Evolutionary conservation across 495 filamentous ascomycete species (phyloP).

Genomic region (Cercophora sp.): DNA sequence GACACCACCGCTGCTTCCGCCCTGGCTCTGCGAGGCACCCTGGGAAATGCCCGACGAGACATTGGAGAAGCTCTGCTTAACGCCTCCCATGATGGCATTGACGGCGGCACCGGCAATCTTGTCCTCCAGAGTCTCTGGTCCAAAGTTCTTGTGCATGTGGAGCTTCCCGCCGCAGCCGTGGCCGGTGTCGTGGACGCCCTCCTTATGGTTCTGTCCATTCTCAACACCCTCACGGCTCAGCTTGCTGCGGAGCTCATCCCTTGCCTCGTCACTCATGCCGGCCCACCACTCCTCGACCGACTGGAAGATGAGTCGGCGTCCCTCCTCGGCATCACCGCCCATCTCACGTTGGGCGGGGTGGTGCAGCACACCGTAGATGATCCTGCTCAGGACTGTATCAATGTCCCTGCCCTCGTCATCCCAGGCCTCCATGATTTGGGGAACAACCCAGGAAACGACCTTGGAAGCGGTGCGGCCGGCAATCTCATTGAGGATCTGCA

Average conservation of each 20-base stretch:
- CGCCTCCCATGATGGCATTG: slow-evolving; percentile 42
- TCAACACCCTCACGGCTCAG: slow-evolving; percentile 72
- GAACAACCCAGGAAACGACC: slow-evolving; percentile 76
- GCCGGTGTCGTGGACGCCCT: slow-evolving; percentile 75
- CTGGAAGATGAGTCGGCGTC: slow-evolving; percentile 70
- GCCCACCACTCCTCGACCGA: slow-evolving; percentile 79
- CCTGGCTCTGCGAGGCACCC: slow-evolving; percentile 24
- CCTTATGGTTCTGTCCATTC: slow-evolving; percentile 74
- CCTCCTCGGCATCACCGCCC: slow-evolving; percentile 67
- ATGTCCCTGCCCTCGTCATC: slow-evolving; percentile 69
- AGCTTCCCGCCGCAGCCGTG: slow-evolving; percentile 72
- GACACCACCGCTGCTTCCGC: slow-evolving; percentile 38
- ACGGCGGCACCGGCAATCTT: slow-evolving; percentile 43
- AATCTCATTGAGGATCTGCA: slow-evolving; percentile 74
- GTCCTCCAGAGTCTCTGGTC: slow-evolving; percentile 38
- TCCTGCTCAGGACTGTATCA: slow-evolving; percentile 62
- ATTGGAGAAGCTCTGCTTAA: slow-evolving; percentile 39
- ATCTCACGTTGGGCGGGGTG: slow-evolving; percentile 75
- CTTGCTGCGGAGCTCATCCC: slow-evolving; percentile 61
- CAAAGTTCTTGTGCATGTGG: slow-evolving; percentile 43
- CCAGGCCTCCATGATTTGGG: slow-evolving; percentile 81
- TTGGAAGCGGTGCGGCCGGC: slow-evolving; percentile 77
- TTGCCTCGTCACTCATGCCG: slow-evolving; percentile 55
- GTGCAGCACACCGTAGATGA: slow-evolving; percentile 80
- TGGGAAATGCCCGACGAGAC: slow-evolving; percentile 15